Base-by-base conservation (phyloP, 2,329 filamentous ascomycete genomes). In the Penicillium decumbens region DNA sequence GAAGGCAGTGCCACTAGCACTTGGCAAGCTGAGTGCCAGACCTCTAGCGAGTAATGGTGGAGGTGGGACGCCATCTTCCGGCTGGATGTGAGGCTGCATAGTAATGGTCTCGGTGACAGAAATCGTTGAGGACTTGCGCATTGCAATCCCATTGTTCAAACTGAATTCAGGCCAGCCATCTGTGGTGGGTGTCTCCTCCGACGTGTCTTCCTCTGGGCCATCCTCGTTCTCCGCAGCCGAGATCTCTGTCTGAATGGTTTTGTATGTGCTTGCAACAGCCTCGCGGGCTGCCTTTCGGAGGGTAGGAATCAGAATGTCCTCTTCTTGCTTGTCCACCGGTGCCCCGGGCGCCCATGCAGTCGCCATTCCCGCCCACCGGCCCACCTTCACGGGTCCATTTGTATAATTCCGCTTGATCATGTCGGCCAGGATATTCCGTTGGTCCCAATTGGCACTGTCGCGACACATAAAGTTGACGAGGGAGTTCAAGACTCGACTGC, bases 241-340 rank as follows among this genome's bases (percentile, higher is more conserved):
- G 23, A 73, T 73, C 45, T 73, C 70, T 6, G 71, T 73, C 42
- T 63, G 57, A 23, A 73, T 71, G n/a, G 65, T 70, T 44, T 66
- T 68, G 15, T 65, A 62, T 6, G 67, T 65, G 29, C 62, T 64
- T 25, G 70, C 65, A 8, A 73, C 67, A n/a, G 69, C 65, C 49
- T 72, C 69, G 13, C 69, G 67, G 29, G 70, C 70, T n/a, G 70
- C 72, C 29, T 65, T 64, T 44, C 70, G 70, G 37, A 75, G 55
- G 10, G 71, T 68, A 2, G 72, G 72, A 38, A 75, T 72, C 45
- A 74, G 47, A 24, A 72, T 65, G 50, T 72, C 69, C 27, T 65
- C 65, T 45, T 71, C 70, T 46, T 72, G 70, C 24, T 68, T 60
- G 24, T 68, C 60, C 32, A 67, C 59, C 15, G 63, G 60, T 20